These are phyloP conservation scores for Penicillium nucicola DNA, from an alignment of 495 filamentous ascomycete genomes.

Conservation along the genomic window DNA sequence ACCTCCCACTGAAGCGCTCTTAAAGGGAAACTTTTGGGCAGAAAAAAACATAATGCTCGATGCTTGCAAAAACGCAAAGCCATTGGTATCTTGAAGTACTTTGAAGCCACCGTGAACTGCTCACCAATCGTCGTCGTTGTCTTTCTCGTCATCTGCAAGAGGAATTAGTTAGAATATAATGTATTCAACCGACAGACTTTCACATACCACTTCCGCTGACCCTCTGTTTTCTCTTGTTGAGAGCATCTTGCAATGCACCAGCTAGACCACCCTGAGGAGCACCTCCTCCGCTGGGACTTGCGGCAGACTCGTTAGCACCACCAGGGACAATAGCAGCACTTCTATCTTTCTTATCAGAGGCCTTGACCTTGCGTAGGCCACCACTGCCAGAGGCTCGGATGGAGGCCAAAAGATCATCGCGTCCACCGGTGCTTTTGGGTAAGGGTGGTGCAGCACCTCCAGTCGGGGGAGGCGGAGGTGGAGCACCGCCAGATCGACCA, in stretches of 20 bases:
- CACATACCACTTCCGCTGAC: constrained; percentile 87
- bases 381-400: constrained; percentile 76
- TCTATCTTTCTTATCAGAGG: constrained; percentile 73
- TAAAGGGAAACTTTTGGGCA: constrained; percentile 21
- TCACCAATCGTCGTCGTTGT: constrained; percentile 76
- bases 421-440: constrained; percentile 48
- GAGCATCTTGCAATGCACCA: constrained; percentile 72
- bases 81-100: constrained; percentile 21
- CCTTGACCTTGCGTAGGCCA: constrained; percentile 77
- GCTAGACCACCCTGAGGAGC: constrained; percentile 67
- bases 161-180: constrained; percentile 26
- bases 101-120: constrained; percentile 4
- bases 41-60: constrained; percentile 15
- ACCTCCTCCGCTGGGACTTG: constrained; percentile 45
- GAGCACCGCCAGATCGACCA: constrained; percentile 40
- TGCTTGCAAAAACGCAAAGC: constrained; percentile 19
- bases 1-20: constrained; percentile 6
- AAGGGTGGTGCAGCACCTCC: constrained; percentile 60
- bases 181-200: neutral
- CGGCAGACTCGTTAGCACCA: constrained; percentile 48
- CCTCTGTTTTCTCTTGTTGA: constrained; percentile 80
- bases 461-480: constrained; percentile 68
- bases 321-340: constrained; percentile 70
- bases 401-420: constrained; percentile 71
- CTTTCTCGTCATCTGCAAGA: constrained; percentile 69